phyloP scores from a whole-genome alignment of 768 basidiomycete species.

The Suillus variegatus region DNA sequence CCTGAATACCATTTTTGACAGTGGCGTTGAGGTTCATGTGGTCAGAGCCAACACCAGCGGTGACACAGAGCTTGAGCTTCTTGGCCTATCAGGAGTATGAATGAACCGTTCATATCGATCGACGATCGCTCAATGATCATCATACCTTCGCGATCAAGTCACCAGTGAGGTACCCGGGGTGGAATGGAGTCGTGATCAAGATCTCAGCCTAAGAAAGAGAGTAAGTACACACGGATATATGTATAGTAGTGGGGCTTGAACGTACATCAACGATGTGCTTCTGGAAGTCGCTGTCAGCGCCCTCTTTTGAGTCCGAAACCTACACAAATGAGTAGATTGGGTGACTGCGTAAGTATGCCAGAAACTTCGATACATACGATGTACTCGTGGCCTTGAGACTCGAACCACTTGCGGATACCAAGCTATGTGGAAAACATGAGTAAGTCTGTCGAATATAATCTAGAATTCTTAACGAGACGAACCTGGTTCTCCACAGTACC shows the following conservation, averaged over 20 bases:
- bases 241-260: conserved; percentile 9
- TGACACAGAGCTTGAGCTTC: conserved; percentile 88
- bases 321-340: conserved; percentile 24
- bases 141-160: conserved; percentile 69
- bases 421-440: conserved; percentile 45
- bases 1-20: conserved; percentile 77
- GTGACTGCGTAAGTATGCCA: conserved; percentile 8
- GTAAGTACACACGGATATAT: conserved; percentile 15
- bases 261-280: conserved; percentile 79
- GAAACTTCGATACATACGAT: conserved; percentile 46
- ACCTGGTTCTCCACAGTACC: conserved; percentile 84
- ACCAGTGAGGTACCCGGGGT: conserved; percentile 79
- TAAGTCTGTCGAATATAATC: background rate
- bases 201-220: conserved; percentile 60
- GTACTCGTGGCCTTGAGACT: conserved; percentile 71
- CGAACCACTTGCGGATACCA: conserved; percentile 70
- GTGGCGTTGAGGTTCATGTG: conserved; percentile 90
- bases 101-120: conserved; percentile 5
- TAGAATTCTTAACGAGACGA: conserved; percentile 11
- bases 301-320: conserved; percentile 85
- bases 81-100: conserved; percentile 54
- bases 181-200: conserved; percentile 84
- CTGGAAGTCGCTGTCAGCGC: conserved; percentile 77
- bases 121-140: background rate
- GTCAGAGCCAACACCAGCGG: conserved; percentile 90